These are phyloP conservation scores for Elongisporangium undulatum DNA, from an alignment of 352 stramenopile species.

Conservation along the genomic window DNA sequence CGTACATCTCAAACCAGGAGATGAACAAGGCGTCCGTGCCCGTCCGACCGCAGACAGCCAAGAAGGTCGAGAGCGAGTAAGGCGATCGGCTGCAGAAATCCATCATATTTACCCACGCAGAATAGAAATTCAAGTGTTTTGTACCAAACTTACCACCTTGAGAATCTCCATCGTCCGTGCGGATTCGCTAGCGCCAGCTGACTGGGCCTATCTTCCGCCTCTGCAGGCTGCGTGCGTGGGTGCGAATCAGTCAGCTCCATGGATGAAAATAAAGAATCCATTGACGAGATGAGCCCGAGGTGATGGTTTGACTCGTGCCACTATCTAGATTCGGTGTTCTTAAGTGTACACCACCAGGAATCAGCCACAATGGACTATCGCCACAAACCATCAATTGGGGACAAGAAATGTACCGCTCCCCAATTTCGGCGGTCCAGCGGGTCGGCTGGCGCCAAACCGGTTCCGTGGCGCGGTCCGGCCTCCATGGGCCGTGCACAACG, in stretches of 20 bases:
- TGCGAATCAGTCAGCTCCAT: no score
- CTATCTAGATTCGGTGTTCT: not conserved
- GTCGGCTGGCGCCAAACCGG: not conserved
- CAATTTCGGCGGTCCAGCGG: not conserved
- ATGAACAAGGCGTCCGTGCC: conserved; percentile 53
- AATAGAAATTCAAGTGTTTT: not conserved
- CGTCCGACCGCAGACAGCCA: conserved; percentile 16
- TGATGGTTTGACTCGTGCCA: not conserved
- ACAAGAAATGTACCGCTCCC: not conserved
- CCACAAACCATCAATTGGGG: not conserved
- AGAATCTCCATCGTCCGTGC: no score
- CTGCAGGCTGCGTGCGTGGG: no score
- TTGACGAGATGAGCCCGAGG: not conserved
- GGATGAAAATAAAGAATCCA: not conserved
- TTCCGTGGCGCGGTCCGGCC: not conserved
- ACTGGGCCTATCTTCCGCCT: no score
- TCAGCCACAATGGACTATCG: not conserved
- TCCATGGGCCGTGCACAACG: not conserved
- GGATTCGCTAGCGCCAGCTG: no score
- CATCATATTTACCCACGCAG: not conserved
- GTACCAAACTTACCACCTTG: no score
- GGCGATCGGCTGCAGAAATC: not conserved
- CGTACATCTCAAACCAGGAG: conserved; percentile 74
- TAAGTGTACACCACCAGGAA: not conserved
- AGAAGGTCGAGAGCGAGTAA: conserved; percentile 7